Percentiles rank a stretch among this genome's conserved stretches.
Evolutionary conservation across 176 grass and related monocot species (phyloP).

Genomic region (Saccharum spontaneum): DNA sequence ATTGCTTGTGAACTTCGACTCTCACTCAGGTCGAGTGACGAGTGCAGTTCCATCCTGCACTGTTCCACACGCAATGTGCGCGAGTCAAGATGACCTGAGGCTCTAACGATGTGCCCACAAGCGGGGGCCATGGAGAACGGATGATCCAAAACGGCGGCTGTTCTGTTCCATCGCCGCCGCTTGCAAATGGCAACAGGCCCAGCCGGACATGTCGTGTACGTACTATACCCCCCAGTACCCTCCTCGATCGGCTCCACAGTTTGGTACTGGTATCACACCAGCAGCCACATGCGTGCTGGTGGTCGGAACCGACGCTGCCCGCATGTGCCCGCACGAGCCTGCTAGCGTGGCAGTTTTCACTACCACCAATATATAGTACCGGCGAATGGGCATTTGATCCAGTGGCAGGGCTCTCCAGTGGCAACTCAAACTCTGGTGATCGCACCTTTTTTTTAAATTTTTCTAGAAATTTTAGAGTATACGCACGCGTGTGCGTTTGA

Average conservation of each 20-base stretch:
- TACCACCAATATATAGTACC: not conserved
- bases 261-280: not conserved
- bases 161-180: not conserved
- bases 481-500: no score
- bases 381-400: no score
- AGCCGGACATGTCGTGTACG: not conserved
- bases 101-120: not conserved
- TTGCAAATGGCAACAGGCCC: not conserved
- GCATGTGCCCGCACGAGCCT: slow-evolving; percentile 8
- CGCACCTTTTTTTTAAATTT: no score
- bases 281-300: slow-evolving; percentile 22
- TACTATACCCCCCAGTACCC: no score
- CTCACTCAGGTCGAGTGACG: not conserved
- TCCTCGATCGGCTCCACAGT: not conserved
- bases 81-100: not conserved
- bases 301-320: not conserved
- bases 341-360: slow-evolving; percentile 3
- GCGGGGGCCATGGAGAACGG: not conserved
- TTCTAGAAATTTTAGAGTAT: no score
- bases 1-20: not conserved
- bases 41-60: not conserved
- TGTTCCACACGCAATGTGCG: not conserved
- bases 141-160: slow-evolving; percentile 8
- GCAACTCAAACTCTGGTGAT: no score
- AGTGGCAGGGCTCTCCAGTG: no score